phyloP scores from a whole-genome alignment of 2,329 filamentous ascomycete genomes.

The Claviceps digitariae region DNA sequence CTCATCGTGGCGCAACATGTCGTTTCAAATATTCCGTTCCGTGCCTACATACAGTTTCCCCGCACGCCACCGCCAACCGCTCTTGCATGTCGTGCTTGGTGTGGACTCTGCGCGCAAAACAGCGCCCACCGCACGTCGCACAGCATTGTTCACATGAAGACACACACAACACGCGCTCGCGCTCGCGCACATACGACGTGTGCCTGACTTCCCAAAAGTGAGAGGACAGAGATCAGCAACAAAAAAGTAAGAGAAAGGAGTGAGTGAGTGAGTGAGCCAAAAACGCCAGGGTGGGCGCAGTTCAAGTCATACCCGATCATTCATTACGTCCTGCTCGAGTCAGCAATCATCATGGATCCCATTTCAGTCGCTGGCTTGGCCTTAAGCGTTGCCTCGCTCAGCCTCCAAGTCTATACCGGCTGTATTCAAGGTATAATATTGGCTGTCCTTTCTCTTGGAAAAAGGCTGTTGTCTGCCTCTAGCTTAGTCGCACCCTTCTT shows the following conservation, averaged over 20 bases:
- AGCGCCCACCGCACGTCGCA: too few species aligned
- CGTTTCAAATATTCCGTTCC: neutral
- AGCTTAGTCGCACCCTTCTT: neutral
- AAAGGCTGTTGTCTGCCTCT: neutral
- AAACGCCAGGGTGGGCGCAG: neutral
- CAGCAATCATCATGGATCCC: constrained; percentile 24
- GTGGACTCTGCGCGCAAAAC: neutral
- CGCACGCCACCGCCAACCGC: neutral
- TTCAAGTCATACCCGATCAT: neutral
- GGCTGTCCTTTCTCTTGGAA: too few species aligned
- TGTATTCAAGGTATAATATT: constrained; percentile 28
- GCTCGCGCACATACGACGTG: too few species aligned
- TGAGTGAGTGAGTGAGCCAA: too few species aligned
- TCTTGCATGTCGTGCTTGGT: neutral
- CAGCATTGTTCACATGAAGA: too few species aligned
- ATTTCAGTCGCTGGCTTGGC: constrained; percentile 28
- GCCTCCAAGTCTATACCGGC: constrained; percentile 31
- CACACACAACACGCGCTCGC: too few species aligned
- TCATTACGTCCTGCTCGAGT: neutral
- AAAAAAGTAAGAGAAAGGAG: neutral
- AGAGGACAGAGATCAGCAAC: too few species aligned
- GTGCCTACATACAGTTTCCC: neutral
- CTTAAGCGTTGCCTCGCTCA: constrained; percentile 30
- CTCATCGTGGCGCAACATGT: neutral
- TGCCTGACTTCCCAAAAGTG: too few species aligned